Evolutionary conservation across 192 early-diverging fungal species (phyloP), one percentile per base, ranked within the genome.

Genomic region (Linnemannia exigua): DNA sequence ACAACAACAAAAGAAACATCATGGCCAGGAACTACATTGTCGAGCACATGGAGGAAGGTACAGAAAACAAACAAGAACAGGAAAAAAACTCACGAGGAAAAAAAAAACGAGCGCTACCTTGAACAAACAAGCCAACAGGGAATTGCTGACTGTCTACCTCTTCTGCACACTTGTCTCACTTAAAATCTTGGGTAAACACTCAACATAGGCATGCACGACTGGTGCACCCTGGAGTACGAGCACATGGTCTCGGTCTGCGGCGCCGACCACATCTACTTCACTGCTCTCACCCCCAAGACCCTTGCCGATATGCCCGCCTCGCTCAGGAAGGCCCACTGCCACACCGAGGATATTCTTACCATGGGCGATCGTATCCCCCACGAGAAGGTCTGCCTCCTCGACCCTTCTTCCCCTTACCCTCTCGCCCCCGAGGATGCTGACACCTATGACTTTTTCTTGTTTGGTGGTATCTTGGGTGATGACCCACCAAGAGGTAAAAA

Each of bases 381-480:
- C 31, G 84, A 88, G 36, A 90, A 93, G 54, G 91, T 95, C 17
- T 91, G 95, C 78, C 88, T 97, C 31, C 84, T 97, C 35, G 95
- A 97, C 87, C 95, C 95, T n/a, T 61, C 90, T 20, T 91, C 91
- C 4, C 86, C 82, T 25, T 75, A 91, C 75, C 82, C 87, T 19
- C 88, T 97, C 38, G 71, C 80, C 52, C 94, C 95, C 22, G 90
- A 88, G 50, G 95, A 96, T 87, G 94, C 87, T n/a, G 88, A 91
- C 16, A 85, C 82, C 14, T 96, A 90, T 70, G 92, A 94, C 38
- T 95, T 91, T 81, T 93, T 95, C 74, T 82, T 97, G 81, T 97
- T 97, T 92, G 96, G 96, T 36, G 96, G 95, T 17, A 97, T 97
- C 77, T 79, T 93, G 31, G 92, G 92, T n/a, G 91, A 91, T 90